Base-by-base conservation (phyloP, 2,329 filamentous ascomycete species). In the Diaporthe ampelina region DNA sequence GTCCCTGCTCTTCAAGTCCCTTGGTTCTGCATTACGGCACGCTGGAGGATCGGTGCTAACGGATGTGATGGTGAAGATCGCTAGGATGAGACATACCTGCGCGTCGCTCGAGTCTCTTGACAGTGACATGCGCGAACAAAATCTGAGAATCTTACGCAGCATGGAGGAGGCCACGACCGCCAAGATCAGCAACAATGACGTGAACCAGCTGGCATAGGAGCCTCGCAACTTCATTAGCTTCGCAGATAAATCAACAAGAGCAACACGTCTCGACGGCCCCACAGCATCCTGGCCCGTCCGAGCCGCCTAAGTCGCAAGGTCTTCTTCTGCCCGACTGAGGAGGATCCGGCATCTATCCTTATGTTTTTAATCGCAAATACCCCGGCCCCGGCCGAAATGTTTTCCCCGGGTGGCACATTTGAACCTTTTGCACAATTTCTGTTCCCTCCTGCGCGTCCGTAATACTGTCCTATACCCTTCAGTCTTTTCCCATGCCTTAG, bases 91-190 rank as follows among this genome's bases (percentile, higher is more conserved):
- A 57, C 67, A 71, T 32, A 73, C 73, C 11, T 63, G 75, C 70
- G 70, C 70, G 43, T 73, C 73, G 56, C 67, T 76, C 45, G 70
- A 76, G 59, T 56, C 56, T 45, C 73, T 76, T 32, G 75, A 76
- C 48, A 75, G 54, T 43, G 73, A 76, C 43, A 75, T 76, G 73
- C 72, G 70, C 59, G 75, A 76, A 69, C 75, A 76, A 29, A 75
- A 75, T 21, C 50, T 75, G 13, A 72, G 59, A 21, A 70, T 76
- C 17, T 40, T 76, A 8, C 71, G 67, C 26, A 56, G 50, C 35
- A 73, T 76, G 73, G 75, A 75, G 70, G 75, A 76, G 48, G 59
- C 67, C 26, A 72, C 74, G 21, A 70, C 69, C 59, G 72, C 72
- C 48, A 73, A 69, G 50, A 58, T 72, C 24, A 73, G 69, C 61